Evolutionary conservation across 23 red algal genomes (phyloP), one percentile per base, ranked within the genome.

Genomic region (Agarophyton chilense): DNA sequence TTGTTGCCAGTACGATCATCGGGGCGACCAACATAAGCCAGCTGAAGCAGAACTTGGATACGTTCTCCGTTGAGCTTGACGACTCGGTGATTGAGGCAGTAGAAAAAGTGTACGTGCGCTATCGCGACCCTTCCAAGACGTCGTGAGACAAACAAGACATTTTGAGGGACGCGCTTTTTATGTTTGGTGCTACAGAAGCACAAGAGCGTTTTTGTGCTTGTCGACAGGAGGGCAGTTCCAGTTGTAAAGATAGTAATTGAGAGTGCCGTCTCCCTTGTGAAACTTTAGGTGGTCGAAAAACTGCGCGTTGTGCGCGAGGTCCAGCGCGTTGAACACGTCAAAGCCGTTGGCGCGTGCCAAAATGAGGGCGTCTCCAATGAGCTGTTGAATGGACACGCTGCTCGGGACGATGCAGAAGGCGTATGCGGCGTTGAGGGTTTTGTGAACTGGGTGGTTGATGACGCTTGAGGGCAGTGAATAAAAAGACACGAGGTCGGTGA

Each of bases 171-270:
- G 11, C 1, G 31, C 31, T 65, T 10, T 7, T 65, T 18, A n/a
- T 26, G 31, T 65, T 17, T 4, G 9, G 29, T 65, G 33, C 40
- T 77, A 95, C 38, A 95, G 82, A 36, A 95, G 54, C 32, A 95
- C 73, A 24, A 95, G 83, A 31, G 87, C 35, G 79, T 95, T 95
- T 50, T 62, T 82, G 17, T 91, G 60, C 60, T 64, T 82, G 16
- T 43, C 64, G 24, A 95, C 86, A 51, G 87, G 93, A 46, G 68
- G 93, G 55, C 85, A 90, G 42, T 90, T 80, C 97, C 97, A 99
- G 72, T 99, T 95, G 85, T 95, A 99, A 47, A 99, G 68, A 90
- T 95, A 99, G 63, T 96, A 99, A 82, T 99, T 58, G 36, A 99
- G 76, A 22, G 53, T 60, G 17, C 97, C 97, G 60, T 99, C 97